These are phyloP conservation scores for Pseudonectria foliicola DNA, from an alignment of 2,329 filamentous ascomycete genomes.

Conservation along the genomic window DNA sequence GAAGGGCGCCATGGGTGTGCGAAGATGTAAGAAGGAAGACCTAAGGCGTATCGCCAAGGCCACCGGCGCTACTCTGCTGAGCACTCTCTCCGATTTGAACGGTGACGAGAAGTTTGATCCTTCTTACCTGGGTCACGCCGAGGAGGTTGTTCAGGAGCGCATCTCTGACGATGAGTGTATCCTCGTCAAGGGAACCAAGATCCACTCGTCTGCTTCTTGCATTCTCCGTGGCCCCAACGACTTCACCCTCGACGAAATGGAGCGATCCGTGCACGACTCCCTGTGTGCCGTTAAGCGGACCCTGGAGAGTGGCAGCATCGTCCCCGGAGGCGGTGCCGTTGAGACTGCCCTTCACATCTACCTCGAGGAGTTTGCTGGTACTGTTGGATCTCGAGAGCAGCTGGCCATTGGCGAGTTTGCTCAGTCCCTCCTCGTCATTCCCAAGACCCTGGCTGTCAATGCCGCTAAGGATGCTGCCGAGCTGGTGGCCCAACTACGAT, in stretches of 20 bases:
- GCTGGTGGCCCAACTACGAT: slow-evolving; percentile 89
- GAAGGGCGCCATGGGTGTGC: slow-evolving; percentile 88
- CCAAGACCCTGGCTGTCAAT: slow-evolving; percentile 94
- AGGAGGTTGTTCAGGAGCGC: slow-evolving; percentile 95
- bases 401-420: slow-evolving; percentile 97
- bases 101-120: slow-evolving; percentile 95
- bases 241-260: slow-evolving; percentile 97
- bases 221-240: slow-evolving; percentile 95
- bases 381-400: slow-evolving; percentile 93
- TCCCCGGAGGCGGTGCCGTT: slow-evolving; percentile 91
- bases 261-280: slow-evolving; percentile 95
- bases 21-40: slow-evolving; percentile 98
- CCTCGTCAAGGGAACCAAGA: slow-evolving; percentile 89
- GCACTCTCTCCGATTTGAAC: slow-evolving; percentile 90
- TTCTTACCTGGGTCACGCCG: slow-evolving; percentile 80
- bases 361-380: slow-evolving; percentile 96
- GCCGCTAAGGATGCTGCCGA: slow-evolving; percentile 95
- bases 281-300: slow-evolving; percentile 96
- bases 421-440: slow-evolving; percentile 85
- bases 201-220: slow-evolving; percentile 88
- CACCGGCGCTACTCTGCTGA: slow-evolving; percentile 86
- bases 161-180: slow-evolving; percentile 99
- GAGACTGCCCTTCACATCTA: slow-evolving; percentile 99
- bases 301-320: slow-evolving; percentile 91
- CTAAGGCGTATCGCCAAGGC: slow-evolving; percentile 91